Evolutionary conservation across 2,329 filamentous ascomycete species (phyloP).

Genomic region (Verticillium isaacii): DNA sequence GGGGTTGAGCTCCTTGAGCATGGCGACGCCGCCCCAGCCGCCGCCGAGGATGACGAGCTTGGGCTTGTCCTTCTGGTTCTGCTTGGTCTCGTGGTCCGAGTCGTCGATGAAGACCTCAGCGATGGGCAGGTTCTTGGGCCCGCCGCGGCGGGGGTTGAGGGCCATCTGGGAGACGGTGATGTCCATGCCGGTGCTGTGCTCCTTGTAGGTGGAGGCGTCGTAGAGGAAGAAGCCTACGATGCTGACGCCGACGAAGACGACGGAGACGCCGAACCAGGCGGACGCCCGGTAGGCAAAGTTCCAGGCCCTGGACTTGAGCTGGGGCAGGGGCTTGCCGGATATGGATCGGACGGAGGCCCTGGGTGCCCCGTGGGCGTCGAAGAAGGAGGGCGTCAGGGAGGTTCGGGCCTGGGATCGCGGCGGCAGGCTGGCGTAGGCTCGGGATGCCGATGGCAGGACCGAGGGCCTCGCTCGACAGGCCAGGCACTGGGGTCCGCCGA

Average conservation of each 20-base stretch:
- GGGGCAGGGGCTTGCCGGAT: constrained; percentile 49
- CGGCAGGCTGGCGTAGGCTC: neutral
- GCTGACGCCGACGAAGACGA: constrained; percentile 63
- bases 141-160: constrained; percentile 73
- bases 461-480: neutral
- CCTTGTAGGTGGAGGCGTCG: constrained; percentile 86
- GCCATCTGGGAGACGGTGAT: constrained; percentile 82
- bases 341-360: constrained; percentile 30
- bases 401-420: constrained; percentile 7
- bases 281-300: constrained; percentile 66
- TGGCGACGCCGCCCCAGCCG: constrained; percentile 89
- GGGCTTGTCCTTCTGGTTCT: constrained; percentile 77
- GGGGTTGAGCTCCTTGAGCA: constrained; percentile 84
- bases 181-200: constrained; percentile 61
- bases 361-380: constrained; percentile 5
- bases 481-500: neutral
- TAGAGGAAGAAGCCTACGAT: constrained; percentile 87
- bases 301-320: constrained; percentile 39
- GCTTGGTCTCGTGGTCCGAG: constrained; percentile 69
- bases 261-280: constrained; percentile 69
- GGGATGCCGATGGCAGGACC: neutral
- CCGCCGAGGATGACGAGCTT: constrained; percentile 88
- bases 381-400: constrained; percentile 11
- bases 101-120: constrained; percentile 85
- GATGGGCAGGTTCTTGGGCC: constrained; percentile 93